Conservation (phyloP, 1,284 basidiomycete species). For the Trichosporon asahii region DNA sequence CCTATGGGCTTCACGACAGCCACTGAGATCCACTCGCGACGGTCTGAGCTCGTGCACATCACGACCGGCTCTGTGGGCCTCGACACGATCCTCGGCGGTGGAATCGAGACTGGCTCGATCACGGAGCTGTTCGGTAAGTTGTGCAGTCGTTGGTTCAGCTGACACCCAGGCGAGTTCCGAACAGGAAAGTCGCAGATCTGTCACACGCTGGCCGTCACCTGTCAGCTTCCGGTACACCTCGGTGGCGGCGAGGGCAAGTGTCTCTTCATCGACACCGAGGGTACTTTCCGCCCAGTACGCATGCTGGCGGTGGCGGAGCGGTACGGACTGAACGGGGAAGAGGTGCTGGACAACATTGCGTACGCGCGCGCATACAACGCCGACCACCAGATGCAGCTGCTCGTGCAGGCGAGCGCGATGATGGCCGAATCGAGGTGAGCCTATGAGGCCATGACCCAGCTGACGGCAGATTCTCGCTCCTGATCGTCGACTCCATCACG, state of each 20-base stretch:
- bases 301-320: conserved; percentile 92
- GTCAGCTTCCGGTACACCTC: conserved; percentile 93
- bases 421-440: conserved; percentile 92
- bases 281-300: conserved; percentile 95
- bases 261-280: conserved; percentile 97
- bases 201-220: conserved; percentile 96
- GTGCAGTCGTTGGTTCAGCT: neutral
- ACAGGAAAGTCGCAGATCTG: conserved; percentile 99
- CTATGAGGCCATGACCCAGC: neutral
- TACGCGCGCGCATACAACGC: conserved; percentile 99
- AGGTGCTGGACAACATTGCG: conserved; percentile 97
- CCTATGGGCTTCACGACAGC: conserved; percentile 98
- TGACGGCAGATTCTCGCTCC: conserved; percentile 75
- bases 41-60: conserved; percentile 95
- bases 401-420: conserved; percentile 89
- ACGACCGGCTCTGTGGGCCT: conserved; percentile 95
- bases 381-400: conserved; percentile 89
- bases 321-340: conserved; percentile 92
- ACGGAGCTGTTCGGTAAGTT: conserved; percentile 85
- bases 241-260: conserved; percentile 99
- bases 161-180: conserved; percentile 68
- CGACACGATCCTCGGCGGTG: conserved; percentile 91
- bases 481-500: conserved; percentile 96
- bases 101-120: conserved; percentile 97
- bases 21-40: conserved; percentile 90